Evolutionary conservation across 495 filamentous ascomycete species (phyloP).

Genomic region (Xylaria longipes): DNA sequence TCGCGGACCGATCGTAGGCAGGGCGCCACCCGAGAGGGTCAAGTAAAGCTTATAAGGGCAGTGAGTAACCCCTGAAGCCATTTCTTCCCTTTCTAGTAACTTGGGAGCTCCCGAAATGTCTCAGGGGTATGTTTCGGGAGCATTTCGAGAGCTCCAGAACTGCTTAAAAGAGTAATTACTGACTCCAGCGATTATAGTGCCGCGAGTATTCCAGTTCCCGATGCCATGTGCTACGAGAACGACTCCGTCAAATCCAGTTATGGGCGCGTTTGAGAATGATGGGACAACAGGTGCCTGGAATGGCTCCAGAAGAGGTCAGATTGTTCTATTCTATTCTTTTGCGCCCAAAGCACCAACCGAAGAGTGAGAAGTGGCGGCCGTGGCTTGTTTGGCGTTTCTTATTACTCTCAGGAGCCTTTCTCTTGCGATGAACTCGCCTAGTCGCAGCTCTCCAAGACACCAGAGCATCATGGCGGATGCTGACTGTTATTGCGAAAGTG

Average conservation of each 20-base stretch:
- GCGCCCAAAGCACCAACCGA: neutral
- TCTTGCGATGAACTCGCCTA: neutral
- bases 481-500: constrained; percentile 31
- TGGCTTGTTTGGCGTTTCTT: neutral
- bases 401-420: neutral
- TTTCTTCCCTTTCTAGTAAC: too few species aligned
- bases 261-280: constrained; percentile 24
- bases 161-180: too few species aligned
- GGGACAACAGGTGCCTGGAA: constrained; percentile 28
- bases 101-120: too few species aligned
- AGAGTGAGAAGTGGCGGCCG: neutral
- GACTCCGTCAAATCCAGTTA: constrained; percentile 31
- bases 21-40: constrained; percentile 11
- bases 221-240: constrained; percentile 33
- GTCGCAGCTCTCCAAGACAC: neutral
- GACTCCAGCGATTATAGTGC: too few species aligned
- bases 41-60: constrained; percentile 30
- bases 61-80: too few species aligned
- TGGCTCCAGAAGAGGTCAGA: constrained; percentile 37
- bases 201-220: constrained; percentile 36
- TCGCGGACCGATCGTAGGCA: neutral
- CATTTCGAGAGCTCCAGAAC: too few species aligned
- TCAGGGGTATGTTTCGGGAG: too few species aligned
- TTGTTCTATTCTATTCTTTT: neutral
- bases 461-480: neutral